Conservation (phyloP, 768 basidiomycete species). For the Daedaleopsis sinensis region DNA sequence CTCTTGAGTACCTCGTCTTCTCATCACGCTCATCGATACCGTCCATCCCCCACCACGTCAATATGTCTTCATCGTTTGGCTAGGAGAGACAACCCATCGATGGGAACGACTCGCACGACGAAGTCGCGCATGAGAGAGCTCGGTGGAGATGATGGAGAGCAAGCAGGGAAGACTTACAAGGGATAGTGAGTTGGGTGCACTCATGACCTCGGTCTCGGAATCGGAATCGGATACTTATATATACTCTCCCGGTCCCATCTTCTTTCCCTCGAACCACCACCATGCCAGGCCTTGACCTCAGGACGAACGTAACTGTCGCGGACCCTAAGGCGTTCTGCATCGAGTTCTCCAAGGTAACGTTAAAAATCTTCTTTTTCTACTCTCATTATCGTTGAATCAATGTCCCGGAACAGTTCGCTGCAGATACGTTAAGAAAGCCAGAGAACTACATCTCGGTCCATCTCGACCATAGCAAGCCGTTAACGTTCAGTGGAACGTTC, state of each 20-base stretch:
- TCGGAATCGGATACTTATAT: too few relatives aligned
- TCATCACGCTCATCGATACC: slow-evolving; percentile 4
- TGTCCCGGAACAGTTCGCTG: slow-evolving; percentile 46
- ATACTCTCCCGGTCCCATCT: not conserved
- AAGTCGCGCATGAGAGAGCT: not conserved
- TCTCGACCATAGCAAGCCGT: slow-evolving; percentile 58
- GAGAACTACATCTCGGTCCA: slow-evolving; percentile 56
- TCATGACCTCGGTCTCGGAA: not conserved
- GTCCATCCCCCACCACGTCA: too few relatives aligned
- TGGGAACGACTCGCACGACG: slow-evolving; percentile 6
- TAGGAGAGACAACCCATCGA: too few relatives aligned
- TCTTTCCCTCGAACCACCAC: not conserved
- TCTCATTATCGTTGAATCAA: too few relatives aligned
- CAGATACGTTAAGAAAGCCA: slow-evolving; percentile 56
- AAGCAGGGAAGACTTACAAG: not conserved
- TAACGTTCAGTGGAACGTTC: slow-evolving; percentile 63
- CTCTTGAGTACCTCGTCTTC: slow-evolving; percentile 1
- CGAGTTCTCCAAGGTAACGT: slow-evolving; percentile 59
- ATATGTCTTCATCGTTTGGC: too few relatives aligned
- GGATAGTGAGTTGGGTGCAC: not conserved
- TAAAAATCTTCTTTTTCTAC: too few relatives aligned
- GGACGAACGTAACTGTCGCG: slow-evolving; percentile 42
- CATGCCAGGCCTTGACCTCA: slow-evolving; percentile 45
- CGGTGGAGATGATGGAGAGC: not conserved
- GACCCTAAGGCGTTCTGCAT: slow-evolving; percentile 40